Percentiles rank a stretch among this genome's conserved stretches.
These are phyloP conservation scores for Penicillium taxi DNA, from an alignment of 495 filamentous ascomycete species.

Conservation along the genomic window DNA sequence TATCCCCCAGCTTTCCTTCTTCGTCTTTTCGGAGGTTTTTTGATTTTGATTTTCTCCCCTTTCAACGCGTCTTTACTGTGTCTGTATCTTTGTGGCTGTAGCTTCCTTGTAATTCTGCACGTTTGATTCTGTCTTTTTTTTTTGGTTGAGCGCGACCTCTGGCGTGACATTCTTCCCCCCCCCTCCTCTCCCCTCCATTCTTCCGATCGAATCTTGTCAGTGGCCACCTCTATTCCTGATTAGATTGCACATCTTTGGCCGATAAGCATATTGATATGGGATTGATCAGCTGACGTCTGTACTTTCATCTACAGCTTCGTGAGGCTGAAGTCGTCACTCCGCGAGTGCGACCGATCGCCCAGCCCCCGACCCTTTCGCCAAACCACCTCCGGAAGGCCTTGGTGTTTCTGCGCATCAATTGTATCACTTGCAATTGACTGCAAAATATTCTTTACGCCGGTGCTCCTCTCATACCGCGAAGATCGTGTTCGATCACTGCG, in stretches of 20 bases:
- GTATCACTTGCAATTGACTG: slow-evolving; percentile 11
- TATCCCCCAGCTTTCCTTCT: slow-evolving; percentile 12
- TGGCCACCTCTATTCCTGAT: slow-evolving; percentile 9
- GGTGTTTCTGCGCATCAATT: slow-evolving; percentile 18
- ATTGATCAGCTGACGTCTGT: slow-evolving; percentile 11
- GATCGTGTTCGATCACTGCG: no score
- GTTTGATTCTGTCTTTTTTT: slow-evolving; percentile 5
- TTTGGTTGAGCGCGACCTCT: slow-evolving; percentile 13
- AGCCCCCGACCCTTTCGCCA: slow-evolving; percentile 12
- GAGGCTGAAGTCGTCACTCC: slow-evolving; percentile 16
- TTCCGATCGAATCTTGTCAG: slow-evolving; percentile 56
- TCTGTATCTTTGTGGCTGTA: background rate
- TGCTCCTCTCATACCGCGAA: no score
- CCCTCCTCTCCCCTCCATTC: slow-evolving; percentile 18
- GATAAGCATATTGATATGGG: slow-evolving; percentile 10
- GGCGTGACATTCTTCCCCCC: slow-evolving; percentile 12
- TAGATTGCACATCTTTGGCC: slow-evolving; percentile 15
- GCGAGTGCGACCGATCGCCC: slow-evolving; percentile 26
- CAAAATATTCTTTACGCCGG: no score
- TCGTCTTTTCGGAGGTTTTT: background rate
- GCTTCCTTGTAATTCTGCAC: background rate
- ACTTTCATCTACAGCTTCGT: slow-evolving; percentile 9
- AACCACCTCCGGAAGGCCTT: slow-evolving; percentile 17
- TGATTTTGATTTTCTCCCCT: slow-evolving; percentile 5
- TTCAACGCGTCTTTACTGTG: slow-evolving; percentile 23